Conservation (phyloP, 208 protist species). For the Angomonas ambiguus region DNA sequence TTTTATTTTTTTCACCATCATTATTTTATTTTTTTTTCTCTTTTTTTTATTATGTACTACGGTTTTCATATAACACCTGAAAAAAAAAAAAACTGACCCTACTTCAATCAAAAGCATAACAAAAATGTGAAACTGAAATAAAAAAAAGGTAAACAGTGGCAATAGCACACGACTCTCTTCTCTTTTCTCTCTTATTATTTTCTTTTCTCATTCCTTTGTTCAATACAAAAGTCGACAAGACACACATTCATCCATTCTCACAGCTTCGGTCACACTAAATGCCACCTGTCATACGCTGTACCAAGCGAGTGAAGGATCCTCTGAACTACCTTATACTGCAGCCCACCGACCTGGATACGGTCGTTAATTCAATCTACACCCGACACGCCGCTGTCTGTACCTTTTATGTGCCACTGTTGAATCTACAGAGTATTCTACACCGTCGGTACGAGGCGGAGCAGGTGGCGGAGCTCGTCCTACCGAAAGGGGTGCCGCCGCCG, state of each 20-base stretch:
- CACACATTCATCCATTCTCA: background rate
- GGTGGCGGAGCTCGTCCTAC: constrained; percentile 64
- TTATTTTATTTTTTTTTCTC: constrained; percentile 6
- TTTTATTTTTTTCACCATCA: background rate
- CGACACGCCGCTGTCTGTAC: constrained; percentile 68
- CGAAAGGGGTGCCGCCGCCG: constrained; percentile 30
- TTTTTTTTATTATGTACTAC: background rate
- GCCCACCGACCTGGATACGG: constrained; percentile 61
- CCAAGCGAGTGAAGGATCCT: constrained; percentile 66
- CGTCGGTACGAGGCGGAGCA: constrained; percentile 77
- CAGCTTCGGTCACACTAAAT: constrained; percentile 11
- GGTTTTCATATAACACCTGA: background rate
- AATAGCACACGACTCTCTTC: background rate
- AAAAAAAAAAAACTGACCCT: no score
- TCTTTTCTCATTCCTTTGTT: constrained; percentile 1
- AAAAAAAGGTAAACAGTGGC: background rate
- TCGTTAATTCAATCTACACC: constrained; percentile 59
- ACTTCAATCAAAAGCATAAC: constrained; percentile 11
- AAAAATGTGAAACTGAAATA: background rate
- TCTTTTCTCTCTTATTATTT: constrained; percentile 3
- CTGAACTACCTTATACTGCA: constrained; percentile 82
- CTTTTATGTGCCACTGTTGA: constrained; percentile 66
- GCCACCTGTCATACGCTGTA: constrained; percentile 51
- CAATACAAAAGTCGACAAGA: no score
- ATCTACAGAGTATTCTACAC: constrained; percentile 63